phyloP scores from a whole-genome alignment of 140 eudicot genomes.

The Erigeron philadelphicus region DNA sequence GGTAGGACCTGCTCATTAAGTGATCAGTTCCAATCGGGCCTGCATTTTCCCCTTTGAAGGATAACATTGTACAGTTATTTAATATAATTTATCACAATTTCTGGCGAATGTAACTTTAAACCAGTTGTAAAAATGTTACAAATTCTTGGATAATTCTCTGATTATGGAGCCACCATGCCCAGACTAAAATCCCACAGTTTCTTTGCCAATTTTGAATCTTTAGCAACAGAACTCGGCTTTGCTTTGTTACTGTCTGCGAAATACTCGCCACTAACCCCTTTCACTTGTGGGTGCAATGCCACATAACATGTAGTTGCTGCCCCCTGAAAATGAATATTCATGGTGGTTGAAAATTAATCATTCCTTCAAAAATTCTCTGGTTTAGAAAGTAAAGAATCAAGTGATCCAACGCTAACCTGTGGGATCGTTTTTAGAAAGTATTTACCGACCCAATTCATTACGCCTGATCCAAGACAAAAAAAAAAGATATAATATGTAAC shows the following conservation, averaged over 20 bases:
- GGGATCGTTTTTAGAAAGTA: slow-evolving; percentile 48
- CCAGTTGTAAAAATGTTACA: not conserved
- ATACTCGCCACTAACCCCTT: slow-evolving; percentile 65
- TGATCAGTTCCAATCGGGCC: too few relatives aligned
- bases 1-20: too few relatives aligned
- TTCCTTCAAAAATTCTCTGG: not conserved
- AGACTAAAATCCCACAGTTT: slow-evolving; percentile 79
- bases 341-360: slow-evolving; percentile 3
- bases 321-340: slow-evolving; percentile 40
- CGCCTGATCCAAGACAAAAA: slow-evolving; percentile 38
- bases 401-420: slow-evolving; percentile 39
- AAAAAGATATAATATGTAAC: not conserved
- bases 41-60: too few relatives aligned
- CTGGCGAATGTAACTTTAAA: too few relatives aligned
- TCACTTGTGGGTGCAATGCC: slow-evolving; percentile 68
- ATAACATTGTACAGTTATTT: too few relatives aligned
- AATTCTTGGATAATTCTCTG: not conserved
- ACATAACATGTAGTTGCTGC: slow-evolving; percentile 79
- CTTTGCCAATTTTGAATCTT: slow-evolving; percentile 57
- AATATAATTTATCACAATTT: too few relatives aligned
- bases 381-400: slow-evolving; percentile 7
- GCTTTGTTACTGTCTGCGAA: slow-evolving; percentile 52
- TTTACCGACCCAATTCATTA: slow-evolving; percentile 32
- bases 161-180: slow-evolving; percentile 38
- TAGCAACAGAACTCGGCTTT: slow-evolving; percentile 31